Evolutionary conservation across 179 eudicot genomes (phyloP).

Genomic region (Actinidia chinensis): DNA sequence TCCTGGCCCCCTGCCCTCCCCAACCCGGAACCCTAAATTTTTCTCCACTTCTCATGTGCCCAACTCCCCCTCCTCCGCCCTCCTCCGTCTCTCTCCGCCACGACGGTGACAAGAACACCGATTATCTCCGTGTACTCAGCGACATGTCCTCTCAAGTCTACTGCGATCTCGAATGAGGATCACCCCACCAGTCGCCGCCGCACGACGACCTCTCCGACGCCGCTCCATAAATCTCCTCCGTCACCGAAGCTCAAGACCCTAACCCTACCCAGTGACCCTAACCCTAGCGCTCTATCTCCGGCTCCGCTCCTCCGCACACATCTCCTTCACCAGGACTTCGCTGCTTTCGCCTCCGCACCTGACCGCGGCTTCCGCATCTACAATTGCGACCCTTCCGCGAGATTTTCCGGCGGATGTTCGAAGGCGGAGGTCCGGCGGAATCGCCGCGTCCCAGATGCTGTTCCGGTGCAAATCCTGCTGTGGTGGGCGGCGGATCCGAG

Average conservation of each 20-base stretch:
- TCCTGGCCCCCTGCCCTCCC: constrained; percentile 9
- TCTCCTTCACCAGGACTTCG: constrained; percentile 75
- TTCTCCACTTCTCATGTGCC: constrained; percentile 11
- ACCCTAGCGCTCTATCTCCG: constrained; percentile 1
- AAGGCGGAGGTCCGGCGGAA: constrained; percentile 46
- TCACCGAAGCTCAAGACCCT: neutral
- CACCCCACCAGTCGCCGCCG: neutral
- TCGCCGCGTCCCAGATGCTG: constrained; percentile 67
- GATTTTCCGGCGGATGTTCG: constrained; percentile 45
- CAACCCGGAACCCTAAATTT: constrained; percentile 22
- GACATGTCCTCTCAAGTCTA: neutral
- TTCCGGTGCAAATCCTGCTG: constrained; percentile 62
- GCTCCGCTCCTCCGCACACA: constrained; percentile 32
- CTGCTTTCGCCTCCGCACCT: constrained; percentile 65
- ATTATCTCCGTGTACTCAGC: constrained; percentile 6
- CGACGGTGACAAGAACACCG: neutral
- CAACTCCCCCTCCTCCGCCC: neutral
- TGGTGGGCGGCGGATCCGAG: constrained; percentile 57
- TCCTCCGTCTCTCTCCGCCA: neutral
- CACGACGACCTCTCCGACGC: constrained; percentile 12
- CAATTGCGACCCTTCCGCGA: constrained; percentile 60
- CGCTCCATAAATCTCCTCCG: constrained; percentile 4
- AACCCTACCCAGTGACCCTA: constrained; percentile 11
- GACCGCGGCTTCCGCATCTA: constrained; percentile 62
- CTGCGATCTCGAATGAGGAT: neutral